These are phyloP conservation scores for Hysterangium stoloniferum DNA, from an alignment of 768 basidiomycete genomes.

Conservation along the genomic window DNA sequence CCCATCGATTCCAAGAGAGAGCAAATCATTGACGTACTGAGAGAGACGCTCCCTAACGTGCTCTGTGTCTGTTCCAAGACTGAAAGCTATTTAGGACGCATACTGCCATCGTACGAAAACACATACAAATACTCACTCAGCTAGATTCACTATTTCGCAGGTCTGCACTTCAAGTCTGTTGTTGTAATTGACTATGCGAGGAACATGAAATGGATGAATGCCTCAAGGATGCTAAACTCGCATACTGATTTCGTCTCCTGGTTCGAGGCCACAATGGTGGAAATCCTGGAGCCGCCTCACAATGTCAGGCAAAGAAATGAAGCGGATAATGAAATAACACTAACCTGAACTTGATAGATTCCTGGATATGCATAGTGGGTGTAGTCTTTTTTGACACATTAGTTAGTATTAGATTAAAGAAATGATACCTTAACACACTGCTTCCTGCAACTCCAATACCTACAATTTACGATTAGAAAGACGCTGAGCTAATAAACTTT, in stretches of 20 bases:
- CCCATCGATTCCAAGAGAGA: slow-evolving; percentile 56
- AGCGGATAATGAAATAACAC: background rate
- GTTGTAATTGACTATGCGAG: slow-evolving; percentile 34
- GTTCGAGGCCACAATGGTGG: slow-evolving; percentile 54
- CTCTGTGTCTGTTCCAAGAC: slow-evolving; percentile 51
- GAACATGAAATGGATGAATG: background rate
- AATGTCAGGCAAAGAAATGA: slow-evolving; percentile 13
- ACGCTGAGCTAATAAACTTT: background rate
- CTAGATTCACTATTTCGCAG: slow-evolving; percentile 42
- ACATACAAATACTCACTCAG: slow-evolving; percentile 35
- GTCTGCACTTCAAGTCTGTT: slow-evolving; percentile 47
- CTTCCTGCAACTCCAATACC: slow-evolving; percentile 18
- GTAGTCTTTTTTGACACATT: slow-evolving; percentile 8
- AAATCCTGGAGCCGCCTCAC: slow-evolving; percentile 35
- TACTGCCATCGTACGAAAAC: background rate
- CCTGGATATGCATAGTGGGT: slow-evolving; percentile 21
- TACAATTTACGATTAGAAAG: background rate
- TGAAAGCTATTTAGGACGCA: background rate
- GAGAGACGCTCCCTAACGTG: slow-evolving; percentile 51
- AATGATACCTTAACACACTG: slow-evolving; percentile 2
- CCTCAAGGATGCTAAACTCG: background rate
- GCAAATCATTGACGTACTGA: slow-evolving; percentile 48
- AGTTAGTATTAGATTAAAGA: background rate
- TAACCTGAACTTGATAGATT: slow-evolving; percentile 10
- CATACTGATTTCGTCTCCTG: slow-evolving; percentile 37